Evolutionary conservation across 768 basidiomycete genomes (phyloP).

Genomic region (Hemileccinum impolitum): DNA sequence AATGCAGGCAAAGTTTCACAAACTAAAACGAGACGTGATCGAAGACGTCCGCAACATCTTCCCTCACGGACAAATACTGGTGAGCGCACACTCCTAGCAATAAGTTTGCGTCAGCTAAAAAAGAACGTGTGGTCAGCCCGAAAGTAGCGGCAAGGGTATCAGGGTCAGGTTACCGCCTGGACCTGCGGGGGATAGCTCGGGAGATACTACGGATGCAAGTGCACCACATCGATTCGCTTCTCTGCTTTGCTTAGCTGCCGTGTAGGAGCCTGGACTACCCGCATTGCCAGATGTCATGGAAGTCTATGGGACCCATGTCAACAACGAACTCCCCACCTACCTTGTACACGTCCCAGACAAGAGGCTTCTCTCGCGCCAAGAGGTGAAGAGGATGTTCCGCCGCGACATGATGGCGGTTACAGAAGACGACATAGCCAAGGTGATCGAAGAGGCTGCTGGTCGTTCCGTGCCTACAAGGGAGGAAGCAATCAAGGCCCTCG

Average conservation of each 20-base stretch:
- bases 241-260: neutral
- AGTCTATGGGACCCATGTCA: constrained; percentile 19
- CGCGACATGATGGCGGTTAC: constrained; percentile 23
- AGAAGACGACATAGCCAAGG: constrained; percentile 21
- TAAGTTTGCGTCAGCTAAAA: neutral
- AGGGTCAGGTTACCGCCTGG: constrained; percentile 20
- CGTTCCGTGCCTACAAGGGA: constrained; percentile 26
- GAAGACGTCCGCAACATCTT: constrained; percentile 27
- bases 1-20: constrained; percentile 28
- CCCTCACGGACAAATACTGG: constrained; percentile 29
- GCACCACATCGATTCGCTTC: neutral
- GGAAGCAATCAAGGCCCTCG: constrained; percentile 23
- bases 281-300: constrained; percentile 26
- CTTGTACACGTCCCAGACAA: constrained; percentile 26
- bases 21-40: constrained; percentile 28
- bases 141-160: constrained; percentile 23
- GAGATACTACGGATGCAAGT: constrained; percentile 10
- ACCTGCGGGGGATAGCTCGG: constrained; percentile 2
- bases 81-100: constrained; percentile 4
- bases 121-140: constrained; percentile 11
- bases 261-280: constrained; percentile 14
- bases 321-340: constrained; percentile 31
- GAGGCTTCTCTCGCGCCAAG: constrained; percentile 28
- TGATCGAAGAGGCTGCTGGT: constrained; percentile 16
- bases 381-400: constrained; percentile 31